Conservation (phyloP, 768 basidiomycete species). For the Hygrocybe punicea region DNA sequence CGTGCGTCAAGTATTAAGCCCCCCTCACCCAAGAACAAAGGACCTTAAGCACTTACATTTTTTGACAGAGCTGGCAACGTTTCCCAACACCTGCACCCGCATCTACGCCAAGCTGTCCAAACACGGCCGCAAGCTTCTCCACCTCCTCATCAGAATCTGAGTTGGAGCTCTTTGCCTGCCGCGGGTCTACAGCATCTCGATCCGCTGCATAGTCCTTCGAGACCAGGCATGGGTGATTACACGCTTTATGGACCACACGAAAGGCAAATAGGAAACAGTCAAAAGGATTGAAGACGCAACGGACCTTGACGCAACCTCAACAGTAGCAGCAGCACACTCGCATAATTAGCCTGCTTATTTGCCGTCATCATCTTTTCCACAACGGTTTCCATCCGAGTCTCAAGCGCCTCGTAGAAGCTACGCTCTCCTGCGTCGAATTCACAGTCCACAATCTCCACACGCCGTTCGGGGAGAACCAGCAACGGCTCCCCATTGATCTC, state of each 20-base stretch:
- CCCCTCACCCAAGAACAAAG: not conserved
- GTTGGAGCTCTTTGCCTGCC: slow-evolving; percentile 45
- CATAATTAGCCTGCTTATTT: slow-evolving; percentile 58
- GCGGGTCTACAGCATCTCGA: slow-evolving; percentile 71
- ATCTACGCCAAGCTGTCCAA: slow-evolving; percentile 63
- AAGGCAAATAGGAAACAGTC: not conserved
- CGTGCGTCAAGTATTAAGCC: not conserved
- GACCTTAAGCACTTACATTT: slow-evolving; percentile 48
- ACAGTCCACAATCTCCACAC: slow-evolving; percentile 69
- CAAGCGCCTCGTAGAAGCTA: slow-evolving; percentile 73
- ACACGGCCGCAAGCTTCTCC: slow-evolving; percentile 73
- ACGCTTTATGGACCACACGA: slow-evolving; percentile 49
- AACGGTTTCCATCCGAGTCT: slow-evolving; percentile 59
- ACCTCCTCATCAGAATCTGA: slow-evolving; percentile 52
- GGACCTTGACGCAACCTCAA: slow-evolving; percentile 87
- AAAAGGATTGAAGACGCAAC: slow-evolving; percentile 16
- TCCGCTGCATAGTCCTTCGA: slow-evolving; percentile 73
- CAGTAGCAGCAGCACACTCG: slow-evolving; percentile 64
- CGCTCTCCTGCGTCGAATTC: slow-evolving; percentile 73
- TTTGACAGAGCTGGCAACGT: slow-evolving; percentile 71
- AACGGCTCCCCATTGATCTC: slow-evolving; percentile 74
- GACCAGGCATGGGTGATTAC: slow-evolving; percentile 84
- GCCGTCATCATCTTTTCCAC: slow-evolving; percentile 65
- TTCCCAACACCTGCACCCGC: slow-evolving; percentile 45
- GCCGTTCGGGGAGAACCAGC: slow-evolving; percentile 74